Evolutionary conservation across 2,329 filamentous ascomycete species (phyloP).

Genomic region (Macrophomina phaseolina): DNA sequence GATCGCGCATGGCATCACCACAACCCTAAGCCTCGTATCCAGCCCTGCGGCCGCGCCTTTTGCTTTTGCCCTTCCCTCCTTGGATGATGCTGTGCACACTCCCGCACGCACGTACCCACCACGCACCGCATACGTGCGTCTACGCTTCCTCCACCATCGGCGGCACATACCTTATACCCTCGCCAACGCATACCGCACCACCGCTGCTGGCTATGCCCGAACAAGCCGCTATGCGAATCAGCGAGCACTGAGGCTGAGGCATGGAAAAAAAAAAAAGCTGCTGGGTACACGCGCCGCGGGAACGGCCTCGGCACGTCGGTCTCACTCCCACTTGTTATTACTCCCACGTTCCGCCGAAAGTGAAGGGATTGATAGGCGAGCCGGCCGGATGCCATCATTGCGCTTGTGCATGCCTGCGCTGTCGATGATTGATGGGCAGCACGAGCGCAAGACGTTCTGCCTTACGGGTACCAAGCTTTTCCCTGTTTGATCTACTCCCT

Average conservation of each 20-base stretch:
- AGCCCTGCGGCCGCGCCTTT: constrained; percentile 1
- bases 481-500: neutral
- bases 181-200: neutral
- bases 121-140: neutral
- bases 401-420: neutral
- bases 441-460: neutral
- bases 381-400: neutral
- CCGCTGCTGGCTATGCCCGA: neutral
- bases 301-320: neutral
- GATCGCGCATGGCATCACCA: neutral
- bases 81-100: neutral
- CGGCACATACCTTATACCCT: neutral
- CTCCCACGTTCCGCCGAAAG: neutral
- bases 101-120: neutral
- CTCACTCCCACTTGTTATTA: neutral
- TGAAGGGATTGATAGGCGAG: neutral
- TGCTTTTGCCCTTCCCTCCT: neutral
- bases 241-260: too few species aligned
- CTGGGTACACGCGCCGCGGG: neutral
- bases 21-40: constrained; percentile 10
- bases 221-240: neutral
- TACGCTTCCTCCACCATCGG: neutral
- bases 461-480: neutral
- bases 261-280: neutral
- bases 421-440: neutral